These are phyloP conservation scores for Clitoria ternatea DNA, from an alignment of 306 rosid species.

Conservation along the genomic window DNA sequence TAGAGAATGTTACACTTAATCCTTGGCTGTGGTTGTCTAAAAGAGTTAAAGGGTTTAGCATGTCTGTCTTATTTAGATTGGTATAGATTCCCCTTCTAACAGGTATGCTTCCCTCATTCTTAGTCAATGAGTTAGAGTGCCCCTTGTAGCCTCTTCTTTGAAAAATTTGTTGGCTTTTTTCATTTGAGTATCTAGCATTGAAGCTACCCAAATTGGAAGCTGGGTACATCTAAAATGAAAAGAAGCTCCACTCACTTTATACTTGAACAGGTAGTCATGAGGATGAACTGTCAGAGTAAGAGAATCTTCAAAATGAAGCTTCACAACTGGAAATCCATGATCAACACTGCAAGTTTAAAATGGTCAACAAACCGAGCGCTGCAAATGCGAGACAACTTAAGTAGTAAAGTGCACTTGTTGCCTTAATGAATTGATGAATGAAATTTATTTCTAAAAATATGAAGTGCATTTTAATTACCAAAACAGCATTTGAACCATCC, in stretches of 20 bases:
- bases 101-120: too few species aligned
- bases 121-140: too few species aligned
- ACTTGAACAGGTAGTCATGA: conserved; percentile 64
- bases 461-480: conserved; percentile 8
- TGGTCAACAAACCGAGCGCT: conserved; percentile 18
- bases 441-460: not conserved
- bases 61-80: too few species aligned
- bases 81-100: too few species aligned
- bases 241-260: conserved; percentile 29
- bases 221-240: not conserved
- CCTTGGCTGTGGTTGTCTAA: too few species aligned
- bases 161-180: too few species aligned
- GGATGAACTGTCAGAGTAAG: conserved; percentile 65
- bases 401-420: conserved; percentile 5
- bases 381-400: conserved; percentile 10
- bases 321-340: conserved; percentile 65
- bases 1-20: too few species aligned
- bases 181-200: conserved; percentile 16
- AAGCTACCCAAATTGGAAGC: conserved; percentile 2
- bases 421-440: conserved; percentile 6
- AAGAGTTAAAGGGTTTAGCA: too few species aligned
- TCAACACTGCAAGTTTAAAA: conserved; percentile 63
- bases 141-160: too few species aligned
- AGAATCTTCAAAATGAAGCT: conserved; percentile 52
- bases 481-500: conserved; percentile 14